phyloP scores from a whole-genome alignment of 148 eudicot species.

The Fagopyrum esculentum region DNA sequence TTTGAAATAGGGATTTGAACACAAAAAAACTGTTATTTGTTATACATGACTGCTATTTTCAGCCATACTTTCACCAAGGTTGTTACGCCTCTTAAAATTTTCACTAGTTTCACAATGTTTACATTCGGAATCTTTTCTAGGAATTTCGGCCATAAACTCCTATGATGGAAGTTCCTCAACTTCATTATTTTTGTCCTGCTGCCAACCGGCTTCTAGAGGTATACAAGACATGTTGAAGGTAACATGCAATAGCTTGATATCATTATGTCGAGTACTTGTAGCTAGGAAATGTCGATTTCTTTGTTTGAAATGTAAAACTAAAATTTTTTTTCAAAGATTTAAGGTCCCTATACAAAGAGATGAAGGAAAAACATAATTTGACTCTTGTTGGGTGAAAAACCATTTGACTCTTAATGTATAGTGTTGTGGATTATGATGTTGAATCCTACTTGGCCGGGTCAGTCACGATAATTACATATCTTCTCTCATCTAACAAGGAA shows the following conservation, averaged over 20 bases:
- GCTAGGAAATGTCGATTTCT: too few species aligned
- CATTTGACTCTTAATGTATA: too few species aligned
- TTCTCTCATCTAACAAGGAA: background rate
- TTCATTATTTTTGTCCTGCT: constrained; percentile 98
- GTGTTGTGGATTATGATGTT: too few species aligned
- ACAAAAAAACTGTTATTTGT: constrained; percentile 24
- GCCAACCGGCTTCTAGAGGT: constrained; percentile 93
- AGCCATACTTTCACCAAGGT: too few species aligned
- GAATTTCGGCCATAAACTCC: constrained; percentile 16
- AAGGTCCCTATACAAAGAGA: too few species aligned
- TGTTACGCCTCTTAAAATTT: too few species aligned
- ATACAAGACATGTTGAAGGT: constrained; percentile 95
- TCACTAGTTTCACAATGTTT: too few species aligned
- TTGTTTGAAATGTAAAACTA: background rate
- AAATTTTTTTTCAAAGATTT: background rate
- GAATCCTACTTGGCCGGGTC: too few species aligned
- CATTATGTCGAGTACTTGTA: background rate
- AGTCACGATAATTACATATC: background rate
- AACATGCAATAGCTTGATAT: background rate
- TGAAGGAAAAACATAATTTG: background rate
- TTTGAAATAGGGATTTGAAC: background rate
- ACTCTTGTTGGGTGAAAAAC: background rate
- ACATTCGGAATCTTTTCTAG: too few species aligned
- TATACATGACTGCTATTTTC: too few species aligned
- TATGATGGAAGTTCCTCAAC: constrained; percentile 99